Evolutionary conservation across 192 early-diverging fungal species (phyloP), one percentile per base, ranked within the genome.

Genomic region (Backusella parvicylindrica): DNA sequence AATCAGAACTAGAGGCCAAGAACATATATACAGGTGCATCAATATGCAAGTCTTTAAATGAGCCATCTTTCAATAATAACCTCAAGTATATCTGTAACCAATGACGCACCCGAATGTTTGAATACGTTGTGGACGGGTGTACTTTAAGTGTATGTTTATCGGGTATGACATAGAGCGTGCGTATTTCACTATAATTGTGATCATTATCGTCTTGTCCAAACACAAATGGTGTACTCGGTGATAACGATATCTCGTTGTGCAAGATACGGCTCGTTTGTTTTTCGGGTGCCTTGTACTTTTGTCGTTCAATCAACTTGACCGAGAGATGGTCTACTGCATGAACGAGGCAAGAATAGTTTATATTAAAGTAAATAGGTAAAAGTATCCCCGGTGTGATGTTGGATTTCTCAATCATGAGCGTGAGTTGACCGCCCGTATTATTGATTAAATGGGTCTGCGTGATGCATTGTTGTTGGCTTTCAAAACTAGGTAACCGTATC

Each of bases 201-300:
- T 47, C n/a, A 56, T 31, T 64, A 30, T 66, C 21, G 35, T 37
- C 18, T 26, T 21, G 11, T 36, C 36, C 31, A 72, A 28, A 23
- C 12, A 36, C 11, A 11, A 50, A 8, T 18, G 13, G 68, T 28
- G 50, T 38, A 64, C 66, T 33, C 1, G 68, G 60, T 15, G 53
- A 40, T 41, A 80, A 47, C 9, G 79, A 73, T 37, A 80, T 73
- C 65, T 80, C 70, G 35, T 80, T 74, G 68, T 76, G 70, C 18
- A 76, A 63, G 65, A 80, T 71, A 21, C 79, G 74, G 23, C 74
- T 79, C 1, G 74, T 71, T 2, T 72, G 70, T 63, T 76, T 75
- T 6, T 71, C 35, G 9, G 79, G 75, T 6, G 75, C 75, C 7
- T 75, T 70, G 49, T 76, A 72, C 6, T 72, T 80, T 56, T 75